Evolutionary conservation across 495 filamentous ascomycete genomes (phyloP).

Genomic region (Tuber umbilicatum): DNA sequence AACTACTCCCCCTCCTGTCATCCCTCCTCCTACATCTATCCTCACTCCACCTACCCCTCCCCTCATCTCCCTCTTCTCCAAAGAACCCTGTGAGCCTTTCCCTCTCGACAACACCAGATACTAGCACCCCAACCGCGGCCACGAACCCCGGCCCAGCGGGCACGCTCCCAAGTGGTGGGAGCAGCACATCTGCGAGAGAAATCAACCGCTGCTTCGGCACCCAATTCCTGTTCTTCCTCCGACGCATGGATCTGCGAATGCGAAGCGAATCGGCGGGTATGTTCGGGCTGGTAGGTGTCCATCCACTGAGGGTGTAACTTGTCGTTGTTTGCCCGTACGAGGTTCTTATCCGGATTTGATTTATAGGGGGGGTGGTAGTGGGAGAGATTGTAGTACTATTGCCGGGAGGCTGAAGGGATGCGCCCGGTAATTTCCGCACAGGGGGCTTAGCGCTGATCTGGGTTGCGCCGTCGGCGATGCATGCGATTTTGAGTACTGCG

Average conservation of each 20-base stretch:
- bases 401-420: not conserved
- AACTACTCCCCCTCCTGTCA: slow-evolving; percentile 18
- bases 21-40: slow-evolving; percentile 1
- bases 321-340: slow-evolving; percentile 28
- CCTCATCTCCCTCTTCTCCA: slow-evolving; percentile 3
- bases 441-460: slow-evolving; percentile 29
- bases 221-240: slow-evolving; percentile 13
- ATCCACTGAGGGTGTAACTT: slow-evolving; percentile 25
- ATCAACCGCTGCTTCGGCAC: slow-evolving; percentile 25
- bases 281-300: slow-evolving; percentile 23
- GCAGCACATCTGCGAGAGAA: slow-evolving; percentile 21
- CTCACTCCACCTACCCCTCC: slow-evolving; percentile 6
- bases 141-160: slow-evolving; percentile 14
- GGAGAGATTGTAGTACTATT: not conserved
- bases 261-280: slow-evolving; percentile 5
- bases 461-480: slow-evolving; percentile 25
- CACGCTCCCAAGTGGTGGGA: slow-evolving; percentile 20
- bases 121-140: slow-evolving; percentile 17
- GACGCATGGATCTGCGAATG: slow-evolving; percentile 8
- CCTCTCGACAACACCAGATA: slow-evolving; percentile 11
- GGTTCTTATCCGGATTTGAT: slow-evolving; percentile 26
- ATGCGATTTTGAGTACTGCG: slow-evolving; percentile 20
- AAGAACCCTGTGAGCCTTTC: slow-evolving; percentile 28
- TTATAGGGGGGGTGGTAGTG: slow-evolving; percentile 12
- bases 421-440: slow-evolving; percentile 3